Base-by-base conservation (phyloP, 1,284 basidiomycete species). In the Cutaneotrichosporon sp. region DNA sequence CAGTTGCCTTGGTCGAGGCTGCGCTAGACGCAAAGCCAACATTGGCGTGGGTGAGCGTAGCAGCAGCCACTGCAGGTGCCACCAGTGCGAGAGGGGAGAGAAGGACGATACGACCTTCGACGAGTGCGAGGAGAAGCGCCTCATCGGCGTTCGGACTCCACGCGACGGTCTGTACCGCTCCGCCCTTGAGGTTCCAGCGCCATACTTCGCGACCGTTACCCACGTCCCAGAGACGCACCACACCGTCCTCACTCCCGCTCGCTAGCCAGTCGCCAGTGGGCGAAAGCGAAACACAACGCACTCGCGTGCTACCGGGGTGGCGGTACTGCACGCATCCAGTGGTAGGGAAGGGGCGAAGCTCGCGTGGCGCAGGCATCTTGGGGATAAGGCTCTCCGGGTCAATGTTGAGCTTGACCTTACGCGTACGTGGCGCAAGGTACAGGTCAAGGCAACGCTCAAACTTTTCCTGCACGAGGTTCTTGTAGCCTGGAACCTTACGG, bases 361-460 rank as follows among this genome's bases (percentile, higher is more conserved):
- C 96, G 74, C 84, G 90, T 18, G 96, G 95, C 69, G 90, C 90
- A 0, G 97, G 97, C n/a, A 99, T 84, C 81, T 97, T 95, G 49
- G 97, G 97, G 58, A 99, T 89, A 31, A 99, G 84, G 64, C 89
- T 90, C 70, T 90, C 88, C 0, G 97, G 93, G 76, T 97, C 91
- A 65, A 95, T 91, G 74, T 91, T 91, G 56, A 97, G 86, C 79
- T 91, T 93, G 69, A 86, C 88, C 65, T 89, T 84, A 70, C 94
- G 90, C 71, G 97, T 88, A 58, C 97, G 87, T 46, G 97, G 97
- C 7, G 97, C 97, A 56, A 99, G 87, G 80, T 99, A 99, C 49
- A 99, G 84, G 81, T 99, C 97, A 42, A 99, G 86, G 80, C 97
- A 95, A 32, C 97, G 89, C 73, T 88, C 89, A 81, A 99, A 98